Evolutionary conservation across 75 land plant species (phyloP).

Genomic region (Cupressus sempervirens): DNA sequence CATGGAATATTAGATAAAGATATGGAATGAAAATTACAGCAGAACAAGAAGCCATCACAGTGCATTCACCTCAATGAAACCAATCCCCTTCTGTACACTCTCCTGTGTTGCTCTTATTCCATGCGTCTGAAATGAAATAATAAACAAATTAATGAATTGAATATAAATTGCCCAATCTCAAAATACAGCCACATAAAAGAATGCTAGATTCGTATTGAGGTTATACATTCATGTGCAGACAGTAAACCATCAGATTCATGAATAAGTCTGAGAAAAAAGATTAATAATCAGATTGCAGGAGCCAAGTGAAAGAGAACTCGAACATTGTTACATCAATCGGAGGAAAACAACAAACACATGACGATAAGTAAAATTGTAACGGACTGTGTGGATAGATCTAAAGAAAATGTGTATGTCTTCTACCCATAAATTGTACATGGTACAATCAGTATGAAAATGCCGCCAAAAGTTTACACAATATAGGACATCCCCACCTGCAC

Average conservation of each 20-base stretch:
- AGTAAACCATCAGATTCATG: not conserved
- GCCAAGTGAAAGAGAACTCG: not conserved
- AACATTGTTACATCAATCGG: not conserved
- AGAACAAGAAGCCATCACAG: not conserved
- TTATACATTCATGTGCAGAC: not conserved
- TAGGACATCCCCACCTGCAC: not conserved
- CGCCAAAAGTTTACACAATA: not conserved
- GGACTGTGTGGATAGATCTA: not conserved
- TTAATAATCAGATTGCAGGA: not conserved
- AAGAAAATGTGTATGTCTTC: not conserved
- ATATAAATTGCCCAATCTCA: not conserved
- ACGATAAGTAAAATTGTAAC: not conserved
- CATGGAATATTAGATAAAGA: not conserved
- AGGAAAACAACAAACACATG: not conserved
- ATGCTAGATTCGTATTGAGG: not conserved
- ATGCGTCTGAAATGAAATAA: slow-evolving; percentile 48
- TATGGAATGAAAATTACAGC: not conserved
- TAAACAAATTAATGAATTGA: not conserved
- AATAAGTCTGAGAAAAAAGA: not conserved
- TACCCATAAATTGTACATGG: not conserved
- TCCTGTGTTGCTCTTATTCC: slow-evolving; percentile 53
- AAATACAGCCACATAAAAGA: not conserved
- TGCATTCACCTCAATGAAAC: slow-evolving; percentile 67
- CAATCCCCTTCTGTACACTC: slow-evolving; percentile 61
- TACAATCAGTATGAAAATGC: not conserved